A percentile compares a stretch with the other conserved stretches of the same genome.
Conservation (phyloP, 805 yeast species). For the Candida taoyuanica region DNA sequence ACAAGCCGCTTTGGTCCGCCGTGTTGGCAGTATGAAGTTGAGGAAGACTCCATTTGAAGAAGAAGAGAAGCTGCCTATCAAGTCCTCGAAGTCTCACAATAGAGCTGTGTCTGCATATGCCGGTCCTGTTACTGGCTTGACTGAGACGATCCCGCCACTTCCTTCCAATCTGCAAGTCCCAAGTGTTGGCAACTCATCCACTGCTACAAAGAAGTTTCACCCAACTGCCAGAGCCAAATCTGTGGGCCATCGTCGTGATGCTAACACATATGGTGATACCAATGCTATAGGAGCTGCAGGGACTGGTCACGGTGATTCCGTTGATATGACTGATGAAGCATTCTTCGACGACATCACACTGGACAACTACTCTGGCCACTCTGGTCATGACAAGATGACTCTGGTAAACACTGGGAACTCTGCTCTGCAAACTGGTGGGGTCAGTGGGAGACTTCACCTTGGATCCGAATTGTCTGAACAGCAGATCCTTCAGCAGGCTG, state of each 20-base stretch:
- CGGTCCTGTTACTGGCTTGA: constrained; percentile 8
- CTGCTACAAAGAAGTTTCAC: constrained; percentile 40
- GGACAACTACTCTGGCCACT: constrained; percentile 42
- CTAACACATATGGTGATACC: constrained; percentile 5
- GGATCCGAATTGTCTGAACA: constrained; percentile 39
- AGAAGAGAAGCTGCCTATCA: constrained; percentile 6
- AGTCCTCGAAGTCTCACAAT: constrained; percentile 18
- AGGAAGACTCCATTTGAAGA: constrained; percentile 16
- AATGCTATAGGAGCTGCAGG: constrained; percentile 3
- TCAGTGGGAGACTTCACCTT: constrained; percentile 7
- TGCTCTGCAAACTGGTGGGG: no score
- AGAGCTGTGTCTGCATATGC: constrained; percentile 29
- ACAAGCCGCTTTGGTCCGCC: constrained; percentile 19
- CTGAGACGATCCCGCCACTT: constrained; percentile 9
- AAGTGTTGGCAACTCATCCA: constrained; percentile 9
- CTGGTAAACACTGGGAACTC: constrained; percentile 19
- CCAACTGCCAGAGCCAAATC: constrained; percentile 89
- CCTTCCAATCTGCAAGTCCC: constrained; percentile 1
- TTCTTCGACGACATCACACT: constrained; percentile 50
- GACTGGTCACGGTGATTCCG: constrained; percentile 30
- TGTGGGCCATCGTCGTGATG: constrained; percentile 71
- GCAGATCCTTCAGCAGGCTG: constrained; percentile 43
- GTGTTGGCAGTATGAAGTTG: constrained; percentile 25
- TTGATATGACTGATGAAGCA: constrained; percentile 39
- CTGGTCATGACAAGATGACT: constrained; percentile 17